Percentiles rank a stretch among this genome's conserved stretches.
phyloP scores from a whole-genome alignment of 306 rosid species.

The Prunus campanulata region DNA sequence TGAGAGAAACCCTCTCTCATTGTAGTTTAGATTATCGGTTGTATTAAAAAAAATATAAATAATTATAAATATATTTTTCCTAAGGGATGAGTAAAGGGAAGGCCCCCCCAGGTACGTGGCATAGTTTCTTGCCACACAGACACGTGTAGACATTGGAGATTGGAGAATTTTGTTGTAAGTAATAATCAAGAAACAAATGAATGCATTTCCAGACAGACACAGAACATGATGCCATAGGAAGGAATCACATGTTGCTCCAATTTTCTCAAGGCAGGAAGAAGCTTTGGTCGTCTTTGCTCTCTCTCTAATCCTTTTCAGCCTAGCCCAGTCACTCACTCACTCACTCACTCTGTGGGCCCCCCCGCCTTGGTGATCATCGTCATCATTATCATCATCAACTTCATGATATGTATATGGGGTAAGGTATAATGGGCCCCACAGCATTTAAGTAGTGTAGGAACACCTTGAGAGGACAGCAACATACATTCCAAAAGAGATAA shows the following conservation, averaged over 20 bases:
- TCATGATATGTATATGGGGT: background rate
- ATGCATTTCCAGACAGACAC: background rate
- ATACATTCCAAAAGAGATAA: conserved; percentile 3
- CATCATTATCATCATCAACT: background rate
- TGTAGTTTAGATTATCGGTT: too few species aligned
- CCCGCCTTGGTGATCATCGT: background rate
- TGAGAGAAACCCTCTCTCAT: fast-evolving
- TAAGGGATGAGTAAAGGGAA: too few species aligned
- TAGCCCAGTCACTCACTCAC: background rate
- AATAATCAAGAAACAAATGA: background rate
- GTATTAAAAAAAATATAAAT: too few species aligned
- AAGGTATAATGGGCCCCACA: background rate
- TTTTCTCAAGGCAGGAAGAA: conserved; percentile 4
- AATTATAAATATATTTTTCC: too few species aligned
- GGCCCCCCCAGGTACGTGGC: conserved; percentile 23
- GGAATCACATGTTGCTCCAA: conserved; percentile 52
- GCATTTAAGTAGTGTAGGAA: background rate
- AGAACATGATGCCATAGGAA: conserved; percentile 53
- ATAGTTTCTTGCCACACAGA: conserved; percentile 18
- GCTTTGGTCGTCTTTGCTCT: background rate
- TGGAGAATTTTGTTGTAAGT: conserved; percentile 22
- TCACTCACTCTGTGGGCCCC: background rate
- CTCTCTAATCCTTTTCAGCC: conserved; percentile 26
- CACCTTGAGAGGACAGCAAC: conserved; percentile 15
- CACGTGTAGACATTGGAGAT: background rate